Percentiles rank a stretch among this genome's conserved stretches.
phyloP scores from a whole-genome alignment of 305 asterid genomes.

The Euphrasia arctica region DNA sequence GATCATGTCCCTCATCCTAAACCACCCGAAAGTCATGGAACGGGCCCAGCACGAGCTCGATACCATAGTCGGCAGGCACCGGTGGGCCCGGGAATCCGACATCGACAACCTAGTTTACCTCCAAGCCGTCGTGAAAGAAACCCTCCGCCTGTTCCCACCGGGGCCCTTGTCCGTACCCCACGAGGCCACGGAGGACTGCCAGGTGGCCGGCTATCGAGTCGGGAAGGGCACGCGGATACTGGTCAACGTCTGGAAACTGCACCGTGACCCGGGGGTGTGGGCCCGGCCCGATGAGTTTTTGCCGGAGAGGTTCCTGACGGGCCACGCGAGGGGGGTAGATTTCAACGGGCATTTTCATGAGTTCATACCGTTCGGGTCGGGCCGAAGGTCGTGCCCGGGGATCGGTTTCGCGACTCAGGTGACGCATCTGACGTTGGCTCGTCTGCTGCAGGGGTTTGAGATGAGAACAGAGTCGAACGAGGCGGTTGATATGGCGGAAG shows the following conservation, averaged over 20 bases:
- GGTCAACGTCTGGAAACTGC: slow-evolving; percentile 44
- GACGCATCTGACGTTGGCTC: slow-evolving; percentile 36
- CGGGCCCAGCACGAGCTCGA: slow-evolving; percentile 43
- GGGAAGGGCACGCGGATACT: slow-evolving; percentile 42
- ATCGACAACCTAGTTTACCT: slow-evolving; percentile 33
- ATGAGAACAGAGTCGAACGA: slow-evolving; percentile 19
- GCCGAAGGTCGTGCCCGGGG: slow-evolving; percentile 55
- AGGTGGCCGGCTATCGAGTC: slow-evolving; percentile 26
- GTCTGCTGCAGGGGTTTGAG: slow-evolving; percentile 50
- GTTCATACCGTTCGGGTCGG: slow-evolving; percentile 46
- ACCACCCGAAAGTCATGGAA: slow-evolving; percentile 24
- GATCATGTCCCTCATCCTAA: slow-evolving; percentile 36
- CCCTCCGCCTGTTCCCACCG: slow-evolving; percentile 48
- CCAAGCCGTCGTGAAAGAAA: slow-evolving; percentile 44
- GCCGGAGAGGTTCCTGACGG: slow-evolving; percentile 43
- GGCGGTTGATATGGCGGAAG: slow-evolving; percentile 47
- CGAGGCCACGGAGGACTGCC: slow-evolving; percentile 42
- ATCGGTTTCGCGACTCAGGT: slow-evolving; percentile 35
- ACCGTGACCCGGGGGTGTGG: slow-evolving; percentile 39
- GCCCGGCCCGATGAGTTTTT: slow-evolving; percentile 35
- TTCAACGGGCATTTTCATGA: slow-evolving; percentile 36
- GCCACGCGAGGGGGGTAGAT: slow-evolving; percentile 21
- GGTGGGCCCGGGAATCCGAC: slow-evolving; percentile 47
- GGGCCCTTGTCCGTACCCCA: slow-evolving; percentile 46
- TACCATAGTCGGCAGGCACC: slow-evolving; percentile 34